Base-by-base conservation (phyloP, 1,284 basidiomycete genomes). In the Trichosporon ovoides region DNA sequence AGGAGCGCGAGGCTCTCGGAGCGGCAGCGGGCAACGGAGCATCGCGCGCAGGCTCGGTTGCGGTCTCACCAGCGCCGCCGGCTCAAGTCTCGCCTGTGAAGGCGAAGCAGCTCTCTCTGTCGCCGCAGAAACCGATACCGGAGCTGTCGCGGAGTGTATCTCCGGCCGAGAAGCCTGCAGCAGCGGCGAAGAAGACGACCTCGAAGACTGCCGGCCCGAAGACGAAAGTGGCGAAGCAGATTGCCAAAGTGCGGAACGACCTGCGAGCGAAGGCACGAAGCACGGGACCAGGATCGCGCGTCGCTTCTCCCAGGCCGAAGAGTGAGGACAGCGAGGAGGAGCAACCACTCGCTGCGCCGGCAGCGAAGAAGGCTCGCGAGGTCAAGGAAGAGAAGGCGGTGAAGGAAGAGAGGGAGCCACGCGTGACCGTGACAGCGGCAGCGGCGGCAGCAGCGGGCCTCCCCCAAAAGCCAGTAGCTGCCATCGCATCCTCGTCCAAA, bases 221-320 rank as follows among this genome's bases (percentile, higher is more conserved):
- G 36, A 64, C 64, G 13, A 58, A 65, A 22, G 59, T 71, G 43
- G 65, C 65, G 7, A 66, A 68, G 52, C 60, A 67, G 53, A 68
- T 63, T 18, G 66, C 67, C 35, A 68, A 67, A 56, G 64, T 67
- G 60, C 58, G 64, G 19, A 62, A 64, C 18, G 67, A 66, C 58
- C 57, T 60, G 13, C 18, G 52, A 31, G 52, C 37, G 11, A 63
- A 66, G 53, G 57, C 24, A 22, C 43, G 43, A 22, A 48, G 43
- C 24, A 48, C 22, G 6, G 13, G 35, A 3, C 6, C 6, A 5
- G 11, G 22, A 24, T 48, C 43, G 24, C 43, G 43, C 24, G 43
- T 48, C 7, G 43, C 43, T 22, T 48, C 43, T 10, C 43, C 43
- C 22, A 14, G 24, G 34, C 34, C 24, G n/a, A 40, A 31, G 1